Percentiles rank a stretch among this genome's conserved stretches.
Evolutionary conservation across 352 stramenopile species (phyloP).

Genomic region (Pythium rhizo-oryzae): DNA sequence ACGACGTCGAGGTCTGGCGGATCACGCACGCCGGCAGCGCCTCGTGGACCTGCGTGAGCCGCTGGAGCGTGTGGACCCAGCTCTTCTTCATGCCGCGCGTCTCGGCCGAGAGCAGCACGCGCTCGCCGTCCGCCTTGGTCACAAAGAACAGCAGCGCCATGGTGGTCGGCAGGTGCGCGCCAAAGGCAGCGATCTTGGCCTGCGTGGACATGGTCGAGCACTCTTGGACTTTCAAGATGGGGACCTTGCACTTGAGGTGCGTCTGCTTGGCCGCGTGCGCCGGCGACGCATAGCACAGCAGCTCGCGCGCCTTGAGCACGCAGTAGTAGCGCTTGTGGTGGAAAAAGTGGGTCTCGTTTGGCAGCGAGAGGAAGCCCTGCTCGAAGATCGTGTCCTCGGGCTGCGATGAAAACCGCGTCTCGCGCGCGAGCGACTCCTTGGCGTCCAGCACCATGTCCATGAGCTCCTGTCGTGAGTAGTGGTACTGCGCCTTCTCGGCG

Average conservation of each 20-base stretch:
- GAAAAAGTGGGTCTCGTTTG: slow-evolving; percentile 54
- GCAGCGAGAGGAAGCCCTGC: slow-evolving; percentile 64
- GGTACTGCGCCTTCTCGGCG: slow-evolving; percentile 55
- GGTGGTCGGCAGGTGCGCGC: slow-evolving; percentile 45
- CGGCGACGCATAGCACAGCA: slow-evolving; percentile 54
- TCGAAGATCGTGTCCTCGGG: slow-evolving; percentile 68
- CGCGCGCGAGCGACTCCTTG: slow-evolving; percentile 49
- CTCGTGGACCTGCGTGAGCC: slow-evolving; percentile 59
- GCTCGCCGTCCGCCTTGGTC: slow-evolving; percentile 66
- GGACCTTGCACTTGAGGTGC: slow-evolving; percentile 49
- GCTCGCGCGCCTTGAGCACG: slow-evolving; percentile 44
- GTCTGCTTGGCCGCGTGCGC: slow-evolving; percentile 51
- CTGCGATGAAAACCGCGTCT: slow-evolving; percentile 50
- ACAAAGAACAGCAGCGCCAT: slow-evolving; percentile 70
- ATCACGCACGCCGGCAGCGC: slow-evolving; percentile 18
- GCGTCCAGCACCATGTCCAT: slow-evolving; percentile 51
- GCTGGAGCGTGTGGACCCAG: slow-evolving; percentile 54
- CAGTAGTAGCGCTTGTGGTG: slow-evolving; percentile 72
- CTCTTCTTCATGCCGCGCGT: slow-evolving; percentile 48
- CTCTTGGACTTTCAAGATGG: slow-evolving; percentile 64
- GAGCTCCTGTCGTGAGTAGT: slow-evolving; percentile 64
- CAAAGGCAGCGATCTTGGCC: slow-evolving; percentile 68
- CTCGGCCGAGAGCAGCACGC: slow-evolving; percentile 58
- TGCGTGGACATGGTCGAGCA: slow-evolving; percentile 53
- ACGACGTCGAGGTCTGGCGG: slow-evolving; percentile 21